Evolutionary conservation across 345 rosid species (phyloP), one percentile per base, ranked within the genome.

Genomic region (Salix caprea): DNA sequence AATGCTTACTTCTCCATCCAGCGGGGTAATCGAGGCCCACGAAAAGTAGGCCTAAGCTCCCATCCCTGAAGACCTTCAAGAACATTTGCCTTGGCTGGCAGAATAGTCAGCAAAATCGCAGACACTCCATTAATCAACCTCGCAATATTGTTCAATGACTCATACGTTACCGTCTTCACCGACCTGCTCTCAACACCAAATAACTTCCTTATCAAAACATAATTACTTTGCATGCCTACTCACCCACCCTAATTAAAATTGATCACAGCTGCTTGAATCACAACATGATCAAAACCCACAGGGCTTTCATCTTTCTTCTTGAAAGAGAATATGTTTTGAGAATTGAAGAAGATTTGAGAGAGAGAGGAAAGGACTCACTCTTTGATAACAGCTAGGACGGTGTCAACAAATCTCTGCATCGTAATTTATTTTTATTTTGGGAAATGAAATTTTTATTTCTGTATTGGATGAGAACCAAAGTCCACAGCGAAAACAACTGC

Each of bases 21-120:
- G 1, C 96, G 87, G 1, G 99, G 99, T 42, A 96, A 85, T 23
- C 94, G 89, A 44, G 99, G 99, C 74, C 97, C 99, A 56, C 91
- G 92, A 24, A 96, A 82, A 2, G 92, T 85, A 4, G 99, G 99
- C 85, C 94, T 81, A 73, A 96, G 98, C 88, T 93, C 99, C 99
- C 99, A 93, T 28, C 99, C 99, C 69, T 91, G 90, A 71, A 96
- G 81, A 56, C 99, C 97, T 90, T 96, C 97, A 54, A 96, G 94
- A 67, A 90, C 83, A 77, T 81, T 82, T 73, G 91, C 87, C 79
- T 96, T 90, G 60, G 97, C 98, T 0, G 97, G 98, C 50, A 96
- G 72, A 83, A 93, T 0, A 24, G 94, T 77, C 84, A 96, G 79
- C 34, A 96, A 72, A 81, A 96, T 86, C 24, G 94, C 98, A 0